Evolutionary conservation across 106 monocot genomes (phyloP).

Genomic region (Dendrobium officinale): DNA sequence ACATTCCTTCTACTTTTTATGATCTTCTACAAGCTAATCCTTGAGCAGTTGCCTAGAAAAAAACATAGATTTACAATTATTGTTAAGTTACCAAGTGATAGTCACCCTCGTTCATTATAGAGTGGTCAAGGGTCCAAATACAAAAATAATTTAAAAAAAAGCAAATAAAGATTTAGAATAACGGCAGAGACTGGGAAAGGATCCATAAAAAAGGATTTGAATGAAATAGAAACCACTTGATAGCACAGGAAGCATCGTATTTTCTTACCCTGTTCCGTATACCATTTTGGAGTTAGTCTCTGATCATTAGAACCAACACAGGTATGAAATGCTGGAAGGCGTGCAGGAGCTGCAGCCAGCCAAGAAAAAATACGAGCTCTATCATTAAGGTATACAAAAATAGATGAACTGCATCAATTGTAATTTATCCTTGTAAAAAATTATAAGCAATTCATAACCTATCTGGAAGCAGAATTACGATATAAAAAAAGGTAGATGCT

Average conservation of each 20-base stretch:
- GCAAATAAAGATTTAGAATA: neutral
- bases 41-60: neutral
- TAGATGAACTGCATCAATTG: conserved; percentile 1
- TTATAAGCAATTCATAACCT: neutral
- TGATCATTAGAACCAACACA: conserved; percentile 92
- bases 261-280: conserved; percentile 74
- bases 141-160: neutral
- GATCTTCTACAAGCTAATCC: neutral
- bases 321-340: conserved; percentile 88
- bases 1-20: neutral
- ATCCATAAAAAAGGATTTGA: too few relatives aligned
- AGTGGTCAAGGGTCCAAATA: neutral
- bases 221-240: neutral
- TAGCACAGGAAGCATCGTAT: neutral
- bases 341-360: conserved; percentile 60
- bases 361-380: neutral
- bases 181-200: neutral
- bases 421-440: neutral
- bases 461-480: neutral
- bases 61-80: neutral
- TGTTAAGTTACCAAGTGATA: neutral
- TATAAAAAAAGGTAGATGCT: neutral
- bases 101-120: neutral
- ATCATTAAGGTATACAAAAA: neutral
- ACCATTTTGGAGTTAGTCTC: conserved; percentile 83